phyloP scores from a whole-genome alignment of 176 grass and related monocot genomes.

The Aegilops speltoides region DNA sequence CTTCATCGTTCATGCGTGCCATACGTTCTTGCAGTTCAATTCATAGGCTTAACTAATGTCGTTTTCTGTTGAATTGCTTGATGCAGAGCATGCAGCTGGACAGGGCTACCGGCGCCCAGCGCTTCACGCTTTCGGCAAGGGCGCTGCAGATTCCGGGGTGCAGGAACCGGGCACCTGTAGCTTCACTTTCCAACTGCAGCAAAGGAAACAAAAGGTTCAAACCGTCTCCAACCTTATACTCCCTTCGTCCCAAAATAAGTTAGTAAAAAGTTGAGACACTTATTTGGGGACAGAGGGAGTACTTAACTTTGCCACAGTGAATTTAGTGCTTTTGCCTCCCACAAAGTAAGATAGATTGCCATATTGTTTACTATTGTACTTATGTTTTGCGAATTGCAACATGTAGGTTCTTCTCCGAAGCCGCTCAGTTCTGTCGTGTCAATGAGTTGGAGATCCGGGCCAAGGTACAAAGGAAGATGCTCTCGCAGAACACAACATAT shows the following conservation, averaged over 20 bases:
- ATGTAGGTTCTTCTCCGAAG: background rate
- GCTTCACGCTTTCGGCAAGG: slow-evolving; percentile 59
- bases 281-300: rapidly evolving
- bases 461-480: background rate
- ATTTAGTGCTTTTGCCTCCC: too few relatives aligned
- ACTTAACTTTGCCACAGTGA: too few relatives aligned
- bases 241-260: too few relatives aligned
- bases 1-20: too few relatives aligned
- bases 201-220: slow-evolving; percentile 21
- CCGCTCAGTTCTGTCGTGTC: background rate
- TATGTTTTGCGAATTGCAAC: too few relatives aligned
- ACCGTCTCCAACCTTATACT: background rate
- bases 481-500: background rate
- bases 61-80: background rate
- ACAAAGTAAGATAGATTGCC: too few relatives aligned
- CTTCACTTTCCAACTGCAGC: slow-evolving; percentile 1
- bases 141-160: slow-evolving; percentile 18
- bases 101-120: slow-evolving; percentile 43
- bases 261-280: too few relatives aligned
- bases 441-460: background rate
- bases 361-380: too few relatives aligned
- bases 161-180: slow-evolving; percentile 19
- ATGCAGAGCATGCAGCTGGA: slow-evolving; percentile 54
- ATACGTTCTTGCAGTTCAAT: too few relatives aligned
- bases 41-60: background rate